Base-by-base conservation (phyloP, 2,329 filamentous ascomycete genomes). In the Fusarium sp. region DNA sequence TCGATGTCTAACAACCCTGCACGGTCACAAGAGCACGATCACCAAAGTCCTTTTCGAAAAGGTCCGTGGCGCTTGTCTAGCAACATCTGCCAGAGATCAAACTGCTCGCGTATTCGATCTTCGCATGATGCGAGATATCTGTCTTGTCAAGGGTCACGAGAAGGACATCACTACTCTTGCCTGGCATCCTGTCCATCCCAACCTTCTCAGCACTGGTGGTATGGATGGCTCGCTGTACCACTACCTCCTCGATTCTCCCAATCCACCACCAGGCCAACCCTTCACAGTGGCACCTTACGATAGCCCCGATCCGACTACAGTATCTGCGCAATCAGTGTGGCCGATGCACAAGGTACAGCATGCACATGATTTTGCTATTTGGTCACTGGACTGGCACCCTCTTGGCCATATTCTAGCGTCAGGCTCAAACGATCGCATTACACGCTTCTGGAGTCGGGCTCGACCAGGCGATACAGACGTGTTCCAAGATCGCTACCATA, bases 331-430 rank as follows among this genome's bases (percentile, higher is more conserved):
- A 79, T 92, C 94, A n/a, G 93, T 99, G 66, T 93, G 93, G 78
- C 96, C 96, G 3, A 94, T 94, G 6, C 95, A 98, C 83, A 92
- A 90, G 75, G 83, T 98, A 32, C 89, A 92, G 10, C 95, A 91
- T 76, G 96, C 96, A 1, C 96, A 99, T 79, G 93, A 97, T 73
- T 97, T 94, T 78, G 94, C 94, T 20, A 96, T 99, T 70, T 99
- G 96, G 96, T 97, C 94, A 20, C 87, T 99, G 52, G 94, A 98
- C 82, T 99, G 96, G 94, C 96, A 99, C 78, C 96, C 96, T 1
- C 86, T 98, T 0, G 96, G 96, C 29, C 96, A 99, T 77, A 95
- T 99, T 69, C 87, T 99, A 10, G 94, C 94, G 1, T 97, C 95
- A 3, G 96, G 96, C 14, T 97, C 94, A 13, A 98, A 99, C 79